Base-by-base conservation (phyloP, 306 rosid species). In the Echinosophora koreensis region DNA sequence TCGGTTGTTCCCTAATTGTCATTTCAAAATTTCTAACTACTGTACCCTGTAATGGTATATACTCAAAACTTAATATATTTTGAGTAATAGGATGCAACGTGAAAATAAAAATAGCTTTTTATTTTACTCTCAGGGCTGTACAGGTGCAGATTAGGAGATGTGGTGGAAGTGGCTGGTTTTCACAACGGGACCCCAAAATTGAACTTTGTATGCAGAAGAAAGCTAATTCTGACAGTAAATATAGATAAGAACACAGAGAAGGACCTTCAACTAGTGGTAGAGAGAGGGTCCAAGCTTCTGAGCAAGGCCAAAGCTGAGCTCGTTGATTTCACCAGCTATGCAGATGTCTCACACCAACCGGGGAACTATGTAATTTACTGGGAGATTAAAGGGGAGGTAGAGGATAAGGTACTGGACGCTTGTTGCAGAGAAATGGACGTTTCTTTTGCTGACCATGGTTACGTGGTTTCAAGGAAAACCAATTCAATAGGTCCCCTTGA, bases 181-280 rank as follows among this genome's bases (percentile, higher is more conserved):
- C 89, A 92, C 89, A 88, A 80, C 5, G 87, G 90, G 60, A 89
- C 93, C 16, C 98, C 98, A 35, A 94, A 94, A 73, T 50, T 94
- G 67, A 92, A 72, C 79, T 94, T 94, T 38, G 71, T 89, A 28
- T 92, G 92, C 91, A 81, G 98, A 76, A 88, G 97, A 62, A 92
- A 92, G 77, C 86, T 94, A 17, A 76, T 94, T 0, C 62, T 94
- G 54, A 90, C 92, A 1, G 69, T 94, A 39, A 94, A 94, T 32
- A 88, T 92, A 27, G 98, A 94, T 92, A 94, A 94, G 74, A 94
- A 92, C 73, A 92, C 97, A 0, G 98, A 94, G 81, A 90, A 84
- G 65, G 98, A 94, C 82, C 97, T 94, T 2, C 98, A 94, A 27
- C 44, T 87, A 9, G 98, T 90, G 41, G 98, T 94, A 27, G 97